A percentile compares a stretch with the other conserved stretches of the same genome.
Conservation (phyloP, 495 filamentous ascomycete species). For the Xylaria venustula region DNA sequence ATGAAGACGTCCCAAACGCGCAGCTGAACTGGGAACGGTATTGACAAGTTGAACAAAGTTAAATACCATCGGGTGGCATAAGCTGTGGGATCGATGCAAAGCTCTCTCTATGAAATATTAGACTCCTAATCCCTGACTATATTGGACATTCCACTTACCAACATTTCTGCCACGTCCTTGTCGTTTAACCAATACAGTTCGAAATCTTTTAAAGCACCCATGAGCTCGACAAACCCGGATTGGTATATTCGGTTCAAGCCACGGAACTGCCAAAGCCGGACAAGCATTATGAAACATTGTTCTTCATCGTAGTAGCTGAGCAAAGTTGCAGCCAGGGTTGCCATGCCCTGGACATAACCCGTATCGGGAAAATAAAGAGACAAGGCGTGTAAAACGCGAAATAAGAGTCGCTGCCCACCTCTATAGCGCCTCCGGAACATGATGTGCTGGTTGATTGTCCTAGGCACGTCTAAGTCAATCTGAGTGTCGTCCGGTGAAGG, state of each 20-base stretch:
- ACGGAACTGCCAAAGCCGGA: conserved; percentile 83
- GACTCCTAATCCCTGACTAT: background rate
- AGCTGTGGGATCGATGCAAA: conserved; percentile 80
- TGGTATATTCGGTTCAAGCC: conserved; percentile 84
- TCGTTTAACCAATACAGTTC: conserved; percentile 79
- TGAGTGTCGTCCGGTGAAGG: conserved; percentile 90
- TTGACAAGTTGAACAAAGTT: conserved; percentile 95
- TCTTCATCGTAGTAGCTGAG: conserved; percentile 98
- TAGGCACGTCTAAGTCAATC: conserved; percentile 95
- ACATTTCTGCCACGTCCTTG: conserved; percentile 70
- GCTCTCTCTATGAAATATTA: conserved; percentile 57
- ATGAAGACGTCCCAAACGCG: conserved; percentile 99
- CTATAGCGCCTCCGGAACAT: conserved; percentile 96
- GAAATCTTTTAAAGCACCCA: conserved; percentile 85
- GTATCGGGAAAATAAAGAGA: conserved; percentile 88
- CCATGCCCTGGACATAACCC: conserved; percentile 99
- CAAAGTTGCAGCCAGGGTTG: conserved; percentile 85
- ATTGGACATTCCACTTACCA: conserved; percentile 57
- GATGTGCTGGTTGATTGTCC: conserved; percentile 93
- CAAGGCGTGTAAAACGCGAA: conserved; percentile 88
- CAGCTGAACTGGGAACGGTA: conserved; percentile 95
- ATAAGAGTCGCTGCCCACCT: conserved; percentile 85
- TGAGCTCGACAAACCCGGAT: conserved; percentile 80
- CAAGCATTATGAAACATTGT: conserved; percentile 89
- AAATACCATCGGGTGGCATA: conserved; percentile 98